Evolutionary conservation across 495 filamentous ascomycete genomes (phyloP).

Genomic region (Neurospora cerealis): DNA sequence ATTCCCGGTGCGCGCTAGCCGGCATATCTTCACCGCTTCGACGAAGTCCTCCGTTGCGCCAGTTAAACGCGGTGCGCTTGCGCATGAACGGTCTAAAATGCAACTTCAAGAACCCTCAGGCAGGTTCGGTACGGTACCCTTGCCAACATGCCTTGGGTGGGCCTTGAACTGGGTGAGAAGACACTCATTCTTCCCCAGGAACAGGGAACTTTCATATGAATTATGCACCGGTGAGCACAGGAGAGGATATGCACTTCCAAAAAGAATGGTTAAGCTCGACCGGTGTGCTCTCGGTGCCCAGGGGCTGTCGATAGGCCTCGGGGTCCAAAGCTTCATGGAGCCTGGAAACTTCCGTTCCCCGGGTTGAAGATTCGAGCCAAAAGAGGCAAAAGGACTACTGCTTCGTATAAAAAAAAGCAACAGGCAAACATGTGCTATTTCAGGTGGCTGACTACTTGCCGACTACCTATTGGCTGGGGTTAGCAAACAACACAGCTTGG

Average conservation of each 20-base stretch:
- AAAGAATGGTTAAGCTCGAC: not conserved
- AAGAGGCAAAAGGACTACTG: not conserved
- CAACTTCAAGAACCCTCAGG: not conserved
- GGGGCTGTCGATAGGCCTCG: not conserved
- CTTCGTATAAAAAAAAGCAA: not conserved
- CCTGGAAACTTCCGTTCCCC: not conserved
- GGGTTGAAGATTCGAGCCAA: accelerated
- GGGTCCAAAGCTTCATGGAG: not conserved
- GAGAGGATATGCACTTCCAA: not conserved
- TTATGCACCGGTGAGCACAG: not conserved
- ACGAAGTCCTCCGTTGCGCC: not conserved
- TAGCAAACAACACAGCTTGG: not conserved
- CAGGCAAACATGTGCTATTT: not conserved
- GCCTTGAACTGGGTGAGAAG: not conserved
- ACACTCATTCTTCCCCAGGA: too few species aligned
- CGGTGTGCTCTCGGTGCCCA: not conserved
- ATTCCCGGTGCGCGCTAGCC: not conserved
- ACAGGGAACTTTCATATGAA: too few species aligned
- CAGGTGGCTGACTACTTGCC: not conserved
- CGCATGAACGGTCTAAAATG: not conserved
- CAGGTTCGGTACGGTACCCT: not conserved
- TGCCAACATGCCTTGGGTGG: not conserved
- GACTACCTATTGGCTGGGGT: not conserved
- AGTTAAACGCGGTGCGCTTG: not conserved
- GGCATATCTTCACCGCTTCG: not conserved